Evolutionary conservation across 2,329 filamentous ascomycete species (phyloP), one percentile per base, ranked within the genome.

Genomic region (Tolypocladium nubicola): DNA sequence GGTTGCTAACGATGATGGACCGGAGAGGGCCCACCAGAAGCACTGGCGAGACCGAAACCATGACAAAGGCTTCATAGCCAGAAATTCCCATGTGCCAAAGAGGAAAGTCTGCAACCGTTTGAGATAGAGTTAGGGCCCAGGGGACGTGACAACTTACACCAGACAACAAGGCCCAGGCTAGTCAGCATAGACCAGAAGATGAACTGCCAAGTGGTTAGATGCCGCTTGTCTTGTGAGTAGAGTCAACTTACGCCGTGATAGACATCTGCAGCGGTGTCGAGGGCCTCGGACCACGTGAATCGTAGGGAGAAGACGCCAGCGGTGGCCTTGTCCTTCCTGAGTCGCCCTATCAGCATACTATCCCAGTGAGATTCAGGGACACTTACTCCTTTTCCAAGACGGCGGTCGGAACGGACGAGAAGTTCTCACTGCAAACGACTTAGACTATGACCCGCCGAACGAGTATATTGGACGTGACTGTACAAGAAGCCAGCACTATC

Each of bases 61-160:
- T 87, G 67, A 99, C 86, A 63, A 96, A 79, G 49, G 86, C 87
- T 74, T 99, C 94, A 68, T 94, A 99, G 61, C 94, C 94, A 4
- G 93, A 97, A 60, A 99, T 95, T 35, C 94, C 94, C 94, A 99
- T 99, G 71, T 97, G 85, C 94, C 94, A 99, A 13, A 99, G 82
- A 16, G 94, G 94, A 70, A 99, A 99, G 73, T 95, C 88, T 90
- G 54, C 45, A 50, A 30, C 50, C 19, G 56, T 52, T 55, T 69
- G 52, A 68, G 64, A 41, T 35, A 49, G 11, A 33, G 47, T 23
- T 41, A 19, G 41, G 11, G 16, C 11, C 2, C 3, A n/a, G 4
- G 9, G 13, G 19, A 45, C 33, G 33, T 4, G 37, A 14, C 30
- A 30, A 82, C 87, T 81, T 84, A 90, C 87, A 99, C 94, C 94